Conservation (phyloP, 2,329 filamentous ascomycete species). For the Paecilomyces formosus region DNA sequence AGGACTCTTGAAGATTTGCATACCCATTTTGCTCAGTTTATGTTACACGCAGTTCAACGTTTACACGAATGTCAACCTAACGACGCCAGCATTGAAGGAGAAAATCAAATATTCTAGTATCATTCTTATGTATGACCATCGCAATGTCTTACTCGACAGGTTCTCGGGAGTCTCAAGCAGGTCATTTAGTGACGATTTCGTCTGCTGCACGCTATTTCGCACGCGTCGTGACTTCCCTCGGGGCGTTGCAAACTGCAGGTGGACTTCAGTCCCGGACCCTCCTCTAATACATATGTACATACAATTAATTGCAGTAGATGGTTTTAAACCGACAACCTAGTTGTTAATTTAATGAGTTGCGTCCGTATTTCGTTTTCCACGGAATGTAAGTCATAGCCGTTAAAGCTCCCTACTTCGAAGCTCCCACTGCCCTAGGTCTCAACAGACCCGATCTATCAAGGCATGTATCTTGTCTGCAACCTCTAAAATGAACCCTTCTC, state of each 20-base stretch:
- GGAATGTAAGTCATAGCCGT: not conserved
- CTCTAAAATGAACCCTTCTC: slow-evolving; percentile 4
- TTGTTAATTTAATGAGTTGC: not conserved
- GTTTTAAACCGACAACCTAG: not conserved
- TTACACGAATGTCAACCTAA: not conserved
- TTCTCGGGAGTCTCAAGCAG: too few relatives aligned
- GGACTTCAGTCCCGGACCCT: too few relatives aligned
- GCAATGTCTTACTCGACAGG: too few relatives aligned
- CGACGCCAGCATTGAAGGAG: not conserved
- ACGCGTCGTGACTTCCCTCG: too few relatives aligned
- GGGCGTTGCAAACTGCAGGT: too few relatives aligned
- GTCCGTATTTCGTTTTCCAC: not conserved
- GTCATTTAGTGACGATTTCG: too few relatives aligned
- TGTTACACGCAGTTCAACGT: not conserved
- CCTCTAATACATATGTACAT: not conserved
- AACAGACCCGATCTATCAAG: not conserved
- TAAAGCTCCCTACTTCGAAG: too few relatives aligned
- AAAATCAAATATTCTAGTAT: not conserved
- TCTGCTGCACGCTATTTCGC: too few relatives aligned
- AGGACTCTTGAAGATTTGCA: not conserved
- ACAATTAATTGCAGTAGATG: not conserved
- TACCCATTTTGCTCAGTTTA: not conserved
- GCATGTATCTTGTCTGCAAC: slow-evolving; percentile 3
- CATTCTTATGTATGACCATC: not conserved
- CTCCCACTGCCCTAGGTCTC: too few relatives aligned